Base-by-base conservation (phyloP, 345 rosid species). In the Crucihimalaya himalaica region DNA sequence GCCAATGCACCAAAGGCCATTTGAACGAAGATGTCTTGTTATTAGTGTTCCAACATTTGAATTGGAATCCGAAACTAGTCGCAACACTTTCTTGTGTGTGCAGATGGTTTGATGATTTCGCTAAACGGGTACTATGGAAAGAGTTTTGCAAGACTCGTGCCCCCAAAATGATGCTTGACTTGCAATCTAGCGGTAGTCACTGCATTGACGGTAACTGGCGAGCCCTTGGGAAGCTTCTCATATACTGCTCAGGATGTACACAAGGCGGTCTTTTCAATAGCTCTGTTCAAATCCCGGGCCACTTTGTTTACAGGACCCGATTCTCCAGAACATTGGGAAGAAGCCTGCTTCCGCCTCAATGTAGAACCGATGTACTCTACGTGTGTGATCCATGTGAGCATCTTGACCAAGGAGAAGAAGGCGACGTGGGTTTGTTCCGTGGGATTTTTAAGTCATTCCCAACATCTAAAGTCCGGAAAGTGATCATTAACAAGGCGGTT, bases 361-460 rank as follows among this genome's bases (percentile, higher is more conserved):
- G 99, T 83, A 84, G 92, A 79, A 84, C 90, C 6, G 99, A 95
- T 71, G 84, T 95, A 39, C 81, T 95, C 45, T 92, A 95, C 48
- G 98, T 95, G 2, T 92, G 96, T 52, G 99, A 95, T 83, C 97
- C 99, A 21, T 95, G 99, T 28, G 99, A 95, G 75, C 99, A 95
- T 84, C 92, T 92, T 58, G 98, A 92, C 77, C 98, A 90, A 82
- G 97, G 99, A 67, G 98, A 95, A 64, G 99, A 95, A 64, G 99
- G 98, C 1, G 99, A 95, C 25, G 83, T 95, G 19, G 99, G 98
- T 34, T 90, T 95, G 78, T 95, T 95, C 74, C 89, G 98, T 6
- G 99, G 99, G 62, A 80, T 95, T 68, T 90, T 95, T 81, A 95
- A 90, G 84, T 87, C 98, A 13, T 92, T 95, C 57, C 72, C 91